A percentile compares a stretch with the other conserved stretches of the same genome.
These are phyloP conservation scores for Dictyostelium capitatum DNA, from an alignment of 78 protist species.

Conservation along the genomic window DNA sequence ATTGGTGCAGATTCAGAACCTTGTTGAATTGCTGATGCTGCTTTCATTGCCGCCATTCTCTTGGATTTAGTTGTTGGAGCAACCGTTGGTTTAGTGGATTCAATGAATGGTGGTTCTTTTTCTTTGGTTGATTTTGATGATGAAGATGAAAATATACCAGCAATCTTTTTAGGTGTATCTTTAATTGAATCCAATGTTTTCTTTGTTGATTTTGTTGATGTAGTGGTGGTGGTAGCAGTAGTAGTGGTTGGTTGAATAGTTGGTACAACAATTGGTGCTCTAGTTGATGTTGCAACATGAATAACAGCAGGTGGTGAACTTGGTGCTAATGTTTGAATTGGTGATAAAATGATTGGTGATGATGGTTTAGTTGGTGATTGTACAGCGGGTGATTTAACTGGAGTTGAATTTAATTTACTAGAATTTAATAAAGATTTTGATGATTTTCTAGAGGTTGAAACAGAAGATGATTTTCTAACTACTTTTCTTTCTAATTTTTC, in stretches of 20 bases:
- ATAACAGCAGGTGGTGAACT: not conserved
- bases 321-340: not conserved
- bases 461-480: not conserved
- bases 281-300: not conserved
- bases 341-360: not conserved
- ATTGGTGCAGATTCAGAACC: not conserved
- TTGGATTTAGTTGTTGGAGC: not conserved
- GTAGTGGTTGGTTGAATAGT: not conserved
- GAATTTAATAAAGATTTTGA: not conserved
- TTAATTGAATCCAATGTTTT: not conserved
- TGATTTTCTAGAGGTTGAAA: not conserved
- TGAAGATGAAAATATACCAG: not conserved
- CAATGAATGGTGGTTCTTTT: not conserved
- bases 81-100: not conserved
- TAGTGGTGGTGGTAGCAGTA: not conserved
- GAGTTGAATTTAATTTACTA: constrained; percentile 6
- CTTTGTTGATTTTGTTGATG: not conserved
- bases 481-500: not conserved
- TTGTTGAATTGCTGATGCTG: not conserved
- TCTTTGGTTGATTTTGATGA: not conserved
- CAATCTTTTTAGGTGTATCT: constrained; percentile 29
- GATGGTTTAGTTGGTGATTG: not conserved
- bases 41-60: not conserved
- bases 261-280: not conserved
- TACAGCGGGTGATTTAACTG: not conserved